Conservation (phyloP, 352 stramenopile genomes). For the Phytophthora cryptogea region DNA sequence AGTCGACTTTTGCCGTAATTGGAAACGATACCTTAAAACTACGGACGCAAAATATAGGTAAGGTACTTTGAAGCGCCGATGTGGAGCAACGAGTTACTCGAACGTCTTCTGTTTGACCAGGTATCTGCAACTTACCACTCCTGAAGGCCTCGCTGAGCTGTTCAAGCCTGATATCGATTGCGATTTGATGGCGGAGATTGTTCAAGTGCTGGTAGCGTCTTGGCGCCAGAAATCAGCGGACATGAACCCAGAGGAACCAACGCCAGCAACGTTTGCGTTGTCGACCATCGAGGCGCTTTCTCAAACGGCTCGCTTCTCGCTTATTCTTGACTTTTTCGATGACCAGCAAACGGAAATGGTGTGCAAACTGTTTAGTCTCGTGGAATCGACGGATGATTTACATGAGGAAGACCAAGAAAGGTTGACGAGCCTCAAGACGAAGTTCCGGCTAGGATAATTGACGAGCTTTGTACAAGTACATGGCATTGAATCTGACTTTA, state of each 20-base stretch:
- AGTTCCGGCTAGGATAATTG: constrained; percentile 17
- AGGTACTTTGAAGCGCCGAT: background rate
- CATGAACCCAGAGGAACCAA: constrained; percentile 10
- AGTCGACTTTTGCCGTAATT: constrained; percentile 73
- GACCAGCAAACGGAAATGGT: constrained; percentile 64
- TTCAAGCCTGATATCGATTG: constrained; percentile 78
- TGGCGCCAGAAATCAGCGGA: constrained; percentile 22
- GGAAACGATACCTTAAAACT: constrained; percentile 67
- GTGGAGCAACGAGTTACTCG: background rate
- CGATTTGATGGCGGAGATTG: constrained; percentile 72
- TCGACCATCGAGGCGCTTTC: constrained; percentile 47
- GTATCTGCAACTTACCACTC: constrained; percentile 67
- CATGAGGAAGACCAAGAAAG: constrained; percentile 13
- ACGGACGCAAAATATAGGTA: constrained; percentile 58
- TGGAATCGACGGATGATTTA: constrained; percentile 8
- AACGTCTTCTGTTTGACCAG: constrained; percentile 23
- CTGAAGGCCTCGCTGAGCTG: constrained; percentile 44
- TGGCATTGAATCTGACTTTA: constrained; percentile 5
- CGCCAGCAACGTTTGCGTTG: constrained; percentile 40
- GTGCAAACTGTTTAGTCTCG: constrained; percentile 29
- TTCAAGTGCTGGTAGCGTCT: constrained; percentile 46
- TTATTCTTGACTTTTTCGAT: constrained; percentile 76
- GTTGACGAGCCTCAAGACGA: constrained; percentile 22
- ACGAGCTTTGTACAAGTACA: background rate
- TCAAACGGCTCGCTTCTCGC: constrained; percentile 51